A percentile compares a stretch with the other conserved stretches of the same genome.
Conservation (phyloP, 2,329 filamentous ascomycete genomes). For the Aspergillus sp. region DNA sequence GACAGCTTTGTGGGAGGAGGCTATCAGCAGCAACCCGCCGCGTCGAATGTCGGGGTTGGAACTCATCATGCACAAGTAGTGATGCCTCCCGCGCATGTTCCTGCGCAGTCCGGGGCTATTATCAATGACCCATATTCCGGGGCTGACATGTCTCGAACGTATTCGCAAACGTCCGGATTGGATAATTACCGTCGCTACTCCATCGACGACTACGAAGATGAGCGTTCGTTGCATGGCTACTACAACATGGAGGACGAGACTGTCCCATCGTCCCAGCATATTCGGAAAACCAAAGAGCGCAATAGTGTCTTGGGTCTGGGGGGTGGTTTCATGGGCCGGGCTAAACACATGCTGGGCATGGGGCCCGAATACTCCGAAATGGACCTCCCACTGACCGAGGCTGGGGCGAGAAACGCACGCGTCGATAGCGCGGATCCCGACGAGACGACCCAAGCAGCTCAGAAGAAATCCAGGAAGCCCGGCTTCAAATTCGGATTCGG, state of each 20-base stretch:
- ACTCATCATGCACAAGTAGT: slow-evolving; percentile 28
- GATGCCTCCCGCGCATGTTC: slow-evolving; percentile 13
- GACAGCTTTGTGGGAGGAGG: slow-evolving; percentile 78
- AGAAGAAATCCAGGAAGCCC: slow-evolving; percentile 58
- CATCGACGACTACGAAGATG: slow-evolving; percentile 74
- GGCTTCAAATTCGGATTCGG: slow-evolving; percentile 93
- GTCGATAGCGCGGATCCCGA: slow-evolving; percentile 39
- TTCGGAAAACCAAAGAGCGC: slow-evolving; percentile 59
- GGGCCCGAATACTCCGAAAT: slow-evolving; percentile 87
- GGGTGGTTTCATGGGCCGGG: slow-evolving; percentile 74
- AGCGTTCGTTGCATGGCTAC: slow-evolving; percentile 53
- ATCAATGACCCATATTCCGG: slow-evolving; percentile 32
- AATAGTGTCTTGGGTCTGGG: slow-evolving; percentile 85
- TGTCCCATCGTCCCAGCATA: slow-evolving; percentile 39
- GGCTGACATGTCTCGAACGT: slow-evolving; percentile 37
- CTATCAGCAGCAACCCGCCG: slow-evolving; percentile 33
- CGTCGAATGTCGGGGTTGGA: slow-evolving; percentile 39
- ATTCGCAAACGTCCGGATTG: slow-evolving; percentile 71
- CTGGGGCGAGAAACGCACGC: slow-evolving; percentile 45
- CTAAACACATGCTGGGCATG: slow-evolving; percentile 88
- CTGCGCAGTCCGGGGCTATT: slow-evolving; percentile 26
- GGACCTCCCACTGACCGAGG: slow-evolving; percentile 88
- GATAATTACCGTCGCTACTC: slow-evolving; percentile 89
- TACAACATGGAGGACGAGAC: slow-evolving; percentile 58
- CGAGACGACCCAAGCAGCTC: slow-evolving; percentile 37